These are phyloP conservation scores for Pythium guiyangense DNA, from an alignment of 352 stramenopile genomes.

Conservation along the genomic window DNA sequence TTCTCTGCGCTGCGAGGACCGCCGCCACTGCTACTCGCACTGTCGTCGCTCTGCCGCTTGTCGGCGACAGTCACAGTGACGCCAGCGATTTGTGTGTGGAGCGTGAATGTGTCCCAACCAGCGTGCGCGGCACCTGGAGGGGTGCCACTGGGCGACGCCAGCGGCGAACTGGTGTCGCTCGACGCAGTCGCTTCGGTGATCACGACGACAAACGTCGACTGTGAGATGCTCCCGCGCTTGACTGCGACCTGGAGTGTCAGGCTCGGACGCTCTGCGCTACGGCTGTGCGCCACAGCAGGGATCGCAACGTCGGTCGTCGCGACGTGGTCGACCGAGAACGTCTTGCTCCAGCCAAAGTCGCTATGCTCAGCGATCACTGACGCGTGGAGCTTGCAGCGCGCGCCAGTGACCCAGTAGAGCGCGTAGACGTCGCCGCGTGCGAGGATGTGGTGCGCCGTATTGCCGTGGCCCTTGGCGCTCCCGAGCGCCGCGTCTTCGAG, in stretches of 20 bases:
- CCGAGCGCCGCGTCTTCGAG: constrained; percentile 31
- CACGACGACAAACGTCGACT: constrained; percentile 65
- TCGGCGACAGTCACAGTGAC: constrained; percentile 69
- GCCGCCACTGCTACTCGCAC: background rate
- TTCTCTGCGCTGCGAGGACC: constrained; percentile 9
- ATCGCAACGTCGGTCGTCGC: constrained; percentile 46
- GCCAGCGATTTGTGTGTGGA: constrained; percentile 68
- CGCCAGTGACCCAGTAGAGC: constrained; percentile 68
- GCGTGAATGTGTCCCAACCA: constrained; percentile 54
- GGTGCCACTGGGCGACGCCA: background rate
- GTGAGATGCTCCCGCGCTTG: constrained; percentile 70
- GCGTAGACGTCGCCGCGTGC: constrained; percentile 67
- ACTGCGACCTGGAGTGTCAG: constrained; percentile 49
- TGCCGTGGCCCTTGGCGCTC: constrained; percentile 10
- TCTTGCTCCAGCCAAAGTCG: constrained; percentile 62
- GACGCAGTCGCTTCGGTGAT: constrained; percentile 37
- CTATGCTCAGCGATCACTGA: constrained; percentile 44
- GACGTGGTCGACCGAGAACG: constrained; percentile 46
- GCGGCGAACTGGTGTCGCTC: constrained; percentile 7
- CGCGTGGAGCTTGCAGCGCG: constrained; percentile 40
- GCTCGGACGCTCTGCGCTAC: constrained; percentile 11
- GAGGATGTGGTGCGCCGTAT: constrained; percentile 70
- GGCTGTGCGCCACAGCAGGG: constrained; percentile 26
- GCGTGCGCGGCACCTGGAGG: background rate
- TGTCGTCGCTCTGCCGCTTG: constrained; percentile 29